Percentiles rank a stretch among this genome's conserved stretches.
phyloP scores from a whole-genome alignment of 768 basidiomycete species.

The Antrodiella citrinella region DNA sequence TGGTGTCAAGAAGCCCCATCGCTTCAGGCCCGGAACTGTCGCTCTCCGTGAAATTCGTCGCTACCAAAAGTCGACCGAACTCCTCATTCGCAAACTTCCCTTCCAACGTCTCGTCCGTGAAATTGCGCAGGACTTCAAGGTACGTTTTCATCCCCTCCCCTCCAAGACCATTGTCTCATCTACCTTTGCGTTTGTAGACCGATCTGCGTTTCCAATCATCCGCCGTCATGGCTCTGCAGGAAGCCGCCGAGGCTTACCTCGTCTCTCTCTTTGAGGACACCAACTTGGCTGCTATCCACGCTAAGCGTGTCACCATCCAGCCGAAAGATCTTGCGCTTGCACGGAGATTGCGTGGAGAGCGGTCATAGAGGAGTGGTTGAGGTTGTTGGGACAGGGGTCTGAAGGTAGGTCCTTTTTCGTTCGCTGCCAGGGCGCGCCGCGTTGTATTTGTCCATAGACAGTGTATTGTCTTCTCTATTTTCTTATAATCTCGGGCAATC shows the following conservation, averaged over 20 bases:
- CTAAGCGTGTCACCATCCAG: constrained; percentile 46
- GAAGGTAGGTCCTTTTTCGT: too few species aligned
- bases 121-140: constrained; percentile 63
- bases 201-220: constrained; percentile 60
- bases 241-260: constrained; percentile 43
- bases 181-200: constrained; percentile 31
- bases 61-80: constrained; percentile 33
- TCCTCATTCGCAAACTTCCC: constrained; percentile 42
- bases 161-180: not conserved
- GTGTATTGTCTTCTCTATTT: not conserved
- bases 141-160: constrained; percentile 12
- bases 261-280: constrained; percentile 38
- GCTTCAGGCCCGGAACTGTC: constrained; percentile 31
- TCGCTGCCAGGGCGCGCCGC: not conserved
- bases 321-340: constrained; percentile 48
- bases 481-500: too few species aligned
- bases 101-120: constrained; percentile 61
- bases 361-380: constrained; percentile 19
- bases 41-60: constrained; percentile 31
- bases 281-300: constrained; percentile 45
- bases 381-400: not conserved
- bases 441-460: not conserved
- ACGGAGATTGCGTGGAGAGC: constrained; percentile 39
- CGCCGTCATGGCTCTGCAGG: constrained; percentile 54
- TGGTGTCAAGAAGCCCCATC: constrained; percentile 56